These are phyloP conservation scores for Dryadomyces quercivorus DNA, from an alignment of 2,329 filamentous ascomycete species.

Conservation along the genomic window DNA sequence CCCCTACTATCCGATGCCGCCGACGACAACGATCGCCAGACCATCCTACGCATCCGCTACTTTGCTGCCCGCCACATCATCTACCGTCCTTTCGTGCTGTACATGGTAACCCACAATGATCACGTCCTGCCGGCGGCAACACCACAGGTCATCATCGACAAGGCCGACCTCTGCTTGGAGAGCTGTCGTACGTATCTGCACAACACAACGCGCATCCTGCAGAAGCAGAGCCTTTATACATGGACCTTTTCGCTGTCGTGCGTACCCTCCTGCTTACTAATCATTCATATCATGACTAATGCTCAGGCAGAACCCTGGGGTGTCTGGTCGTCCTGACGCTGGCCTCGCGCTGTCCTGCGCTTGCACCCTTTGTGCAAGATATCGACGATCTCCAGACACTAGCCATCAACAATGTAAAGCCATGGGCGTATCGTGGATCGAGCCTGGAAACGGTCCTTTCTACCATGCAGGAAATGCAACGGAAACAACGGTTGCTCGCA, in stretches of 20 bases:
- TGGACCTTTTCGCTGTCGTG: conserved; percentile 23
- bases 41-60: conserved; percentile 19
- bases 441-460: conserved; percentile 17
- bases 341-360: conserved; percentile 15
- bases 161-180: conserved; percentile 19
- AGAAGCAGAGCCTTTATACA: conserved; percentile 19
- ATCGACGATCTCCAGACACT: conserved; percentile 18
- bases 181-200: conserved; percentile 19
- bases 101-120: conserved; percentile 12
- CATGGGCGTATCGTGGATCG: conserved; percentile 18
- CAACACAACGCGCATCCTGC: conserved; percentile 16
- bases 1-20: conserved; percentile 12
- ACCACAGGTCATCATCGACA: conserved; percentile 16
- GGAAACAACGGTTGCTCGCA: conserved; percentile 13
- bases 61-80: conserved; percentile 22
- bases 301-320: conserved; percentile 16
- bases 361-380: conserved; percentile 17
- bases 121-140: conserved; percentile 7
- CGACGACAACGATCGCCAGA: conserved; percentile 13
- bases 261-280: conserved; percentile 1
- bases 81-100: conserved; percentile 20
- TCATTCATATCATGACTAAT: neutral
- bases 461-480: conserved; percentile 18
- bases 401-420: conserved; percentile 17
- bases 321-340: conserved; percentile 20